Percentiles rank a stretch among this genome's conserved stretches.
Conservation (phyloP, 352 stramenopile species). For the Globisporangium lucens region DNA sequence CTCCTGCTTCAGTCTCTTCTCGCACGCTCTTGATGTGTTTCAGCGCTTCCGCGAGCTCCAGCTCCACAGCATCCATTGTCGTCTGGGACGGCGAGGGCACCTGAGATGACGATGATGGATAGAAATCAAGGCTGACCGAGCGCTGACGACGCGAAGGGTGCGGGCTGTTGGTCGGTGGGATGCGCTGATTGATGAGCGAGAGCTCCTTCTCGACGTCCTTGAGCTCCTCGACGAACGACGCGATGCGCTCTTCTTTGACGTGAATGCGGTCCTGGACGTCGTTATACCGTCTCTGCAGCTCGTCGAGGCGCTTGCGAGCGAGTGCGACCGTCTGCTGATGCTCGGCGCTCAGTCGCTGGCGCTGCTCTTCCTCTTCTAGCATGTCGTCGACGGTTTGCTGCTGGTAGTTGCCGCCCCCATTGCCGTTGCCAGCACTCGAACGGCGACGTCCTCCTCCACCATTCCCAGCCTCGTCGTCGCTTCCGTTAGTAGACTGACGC, state of each 20-base stretch:
- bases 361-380: slow-evolving; percentile 14
- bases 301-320: slow-evolving; percentile 23
- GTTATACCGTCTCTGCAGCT: slow-evolving; percentile 37
- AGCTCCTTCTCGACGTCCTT: slow-evolving; percentile 62
- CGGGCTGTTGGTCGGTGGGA: slow-evolving; percentile 19
- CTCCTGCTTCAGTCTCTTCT: neutral
- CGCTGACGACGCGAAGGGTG: slow-evolving; percentile 20
- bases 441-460: neutral
- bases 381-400: slow-evolving; percentile 21
- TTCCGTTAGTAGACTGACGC: neutral
- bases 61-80: slow-evolving; percentile 9
- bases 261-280: slow-evolving; percentile 49
- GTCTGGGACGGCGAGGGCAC: slow-evolving; percentile 5
- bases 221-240: slow-evolving; percentile 49
- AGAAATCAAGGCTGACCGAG: slow-evolving; percentile 28
- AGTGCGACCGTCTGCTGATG: slow-evolving; percentile 27
- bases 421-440: neutral
- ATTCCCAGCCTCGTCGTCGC: neutral
- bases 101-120: neutral
- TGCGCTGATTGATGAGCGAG: slow-evolving; percentile 39
- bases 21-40: slow-evolving; percentile 1
- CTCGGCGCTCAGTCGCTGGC: slow-evolving; percentile 27
- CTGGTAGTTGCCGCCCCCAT: neutral
- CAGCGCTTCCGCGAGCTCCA: slow-evolving; percentile 14
- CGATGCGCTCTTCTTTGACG: slow-evolving; percentile 48